phyloP scores from a whole-genome alignment of 2,329 filamentous ascomycete species.

The Aureobasidium melanogenum region DNA sequence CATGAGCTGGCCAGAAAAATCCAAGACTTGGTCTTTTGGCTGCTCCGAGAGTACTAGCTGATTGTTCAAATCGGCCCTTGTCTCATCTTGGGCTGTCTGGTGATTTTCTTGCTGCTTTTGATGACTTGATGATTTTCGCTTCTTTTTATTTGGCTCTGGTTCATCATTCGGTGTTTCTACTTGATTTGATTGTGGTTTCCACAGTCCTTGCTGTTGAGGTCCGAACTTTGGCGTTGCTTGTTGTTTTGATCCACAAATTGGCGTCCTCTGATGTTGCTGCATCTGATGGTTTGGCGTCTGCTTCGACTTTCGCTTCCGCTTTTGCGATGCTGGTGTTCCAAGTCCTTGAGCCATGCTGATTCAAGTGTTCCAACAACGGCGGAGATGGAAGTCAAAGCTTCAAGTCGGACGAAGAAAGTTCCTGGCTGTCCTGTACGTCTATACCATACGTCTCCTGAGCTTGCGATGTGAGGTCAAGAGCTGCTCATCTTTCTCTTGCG shows the following conservation, averaged over 20 bases:
- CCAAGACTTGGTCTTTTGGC: neutral
- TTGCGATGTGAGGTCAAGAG: neutral
- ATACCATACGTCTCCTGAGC: neutral
- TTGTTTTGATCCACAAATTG: neutral
- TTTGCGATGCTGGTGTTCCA: neutral
- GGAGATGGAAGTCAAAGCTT: neutral
- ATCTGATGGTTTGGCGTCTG: neutral
- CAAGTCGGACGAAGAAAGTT: neutral
- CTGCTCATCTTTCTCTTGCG: neutral
- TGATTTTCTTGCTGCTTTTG: neutral
- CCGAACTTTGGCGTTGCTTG: neutral
- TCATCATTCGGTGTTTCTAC: neutral
- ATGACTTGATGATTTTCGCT: neutral
- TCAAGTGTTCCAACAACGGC: neutral
- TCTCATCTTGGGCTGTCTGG: neutral
- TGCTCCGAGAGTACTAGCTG: neutral
- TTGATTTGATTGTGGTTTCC: neutral
- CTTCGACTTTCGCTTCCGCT: neutral
- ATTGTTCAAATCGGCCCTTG: neutral
- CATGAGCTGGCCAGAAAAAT: neutral
- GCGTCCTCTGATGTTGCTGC: neutral
- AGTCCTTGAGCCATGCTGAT: neutral
- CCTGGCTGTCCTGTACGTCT: neutral
- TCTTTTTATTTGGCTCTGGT: neutral
- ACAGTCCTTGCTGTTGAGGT: neutral